Evolutionary conservation across 2,329 filamentous ascomycete genomes (phyloP).

Genomic region (Capronia epimyces): DNA sequence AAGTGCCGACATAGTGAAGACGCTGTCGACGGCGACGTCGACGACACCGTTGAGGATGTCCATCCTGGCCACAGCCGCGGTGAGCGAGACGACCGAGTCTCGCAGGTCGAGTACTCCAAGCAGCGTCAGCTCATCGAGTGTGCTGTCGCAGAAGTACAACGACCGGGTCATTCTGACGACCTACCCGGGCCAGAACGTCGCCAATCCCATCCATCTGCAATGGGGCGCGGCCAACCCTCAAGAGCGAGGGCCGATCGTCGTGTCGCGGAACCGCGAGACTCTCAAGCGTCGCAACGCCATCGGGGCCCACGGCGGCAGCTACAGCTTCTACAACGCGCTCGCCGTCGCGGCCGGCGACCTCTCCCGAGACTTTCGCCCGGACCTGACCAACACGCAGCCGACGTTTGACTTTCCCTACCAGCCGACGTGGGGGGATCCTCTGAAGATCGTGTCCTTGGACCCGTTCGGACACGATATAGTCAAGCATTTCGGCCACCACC

Average conservation of each 20-base stretch:
- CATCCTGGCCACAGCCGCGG: no score
- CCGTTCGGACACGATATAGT: constrained; percentile 82
- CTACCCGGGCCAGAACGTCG: constrained; percentile 88
- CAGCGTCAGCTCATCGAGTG: no score
- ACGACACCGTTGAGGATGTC: no score
- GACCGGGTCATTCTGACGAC: constrained; percentile 61
- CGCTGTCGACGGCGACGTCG: no score
- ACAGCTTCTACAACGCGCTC: constrained; percentile 90
- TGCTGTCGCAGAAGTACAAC: constrained; percentile 22
- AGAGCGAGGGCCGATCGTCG: constrained; percentile 79
- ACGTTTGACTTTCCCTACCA: constrained; percentile 85
- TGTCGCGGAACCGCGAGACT: constrained; percentile 68
- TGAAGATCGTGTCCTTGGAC: constrained; percentile 98
- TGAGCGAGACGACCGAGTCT: no score
- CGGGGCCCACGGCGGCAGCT: constrained; percentile 77
- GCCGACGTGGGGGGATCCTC: constrained; percentile 78
- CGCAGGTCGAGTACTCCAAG: no score
- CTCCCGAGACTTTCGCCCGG: constrained; percentile 69
- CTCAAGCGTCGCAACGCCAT: constrained; percentile 72
- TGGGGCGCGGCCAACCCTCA: constrained; percentile 77
- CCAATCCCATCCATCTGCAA: constrained; percentile 80
- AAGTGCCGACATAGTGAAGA: no score
- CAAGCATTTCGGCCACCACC: constrained; percentile 73
- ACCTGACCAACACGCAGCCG: constrained; percentile 82
- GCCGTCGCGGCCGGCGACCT: constrained; percentile 88